Evolutionary conservation across 2,329 filamentous ascomycete species (phyloP), one percentile per base, ranked within the genome.

Genomic region (Rachicladosporium sp.): DNA sequence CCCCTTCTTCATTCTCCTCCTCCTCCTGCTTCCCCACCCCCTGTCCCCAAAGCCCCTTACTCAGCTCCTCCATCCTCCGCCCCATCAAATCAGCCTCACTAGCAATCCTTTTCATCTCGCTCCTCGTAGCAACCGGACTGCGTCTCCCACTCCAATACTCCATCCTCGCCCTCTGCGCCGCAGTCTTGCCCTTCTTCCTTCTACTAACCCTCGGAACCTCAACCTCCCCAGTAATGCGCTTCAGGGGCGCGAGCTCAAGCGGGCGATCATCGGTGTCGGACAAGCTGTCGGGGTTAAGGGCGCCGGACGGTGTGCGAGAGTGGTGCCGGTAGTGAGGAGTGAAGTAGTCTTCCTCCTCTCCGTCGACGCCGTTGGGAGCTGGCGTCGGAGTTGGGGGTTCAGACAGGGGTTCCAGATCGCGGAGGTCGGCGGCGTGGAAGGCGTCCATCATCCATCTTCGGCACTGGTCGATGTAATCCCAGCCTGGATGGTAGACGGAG

Each of bases 401-500:
- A 34, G 36, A 35, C 29, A 36, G 46, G 37, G 49, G 43, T 29
- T 47, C 47, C 38, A 35, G 49, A 43, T 55, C 51, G 43, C 56
- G 42, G 55, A 54, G 61, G 67, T 63, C 43, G 54, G 57, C 10
- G 50, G 74, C 29, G 61, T 67, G 40, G 63, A 94, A 89, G 0
- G 87, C 71, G 21, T 87, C 78, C 35, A 80, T 71, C 50, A 95
- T 87, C 89, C 89, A 96, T 10, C 70, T 65, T 0, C 78, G 80
- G 46, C 82, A 84, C 29, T 81, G 74, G 47, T 82, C 76, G 50
- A 96, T 83, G 55, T 93, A 80, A 52, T 80, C 82, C 84, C 87
- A 93, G 1, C 84, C 88, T 6, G 91, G 85, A 0, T 87, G 87
- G 50, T 93, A 98, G 3, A 95, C 69, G 1, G 76, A 71, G 0